Percentiles rank a stretch among this genome's conserved stretches.
phyloP scores from a whole-genome alignment of 352 stramenopile genomes.

The Pseudoperonospora humuli region DNA sequence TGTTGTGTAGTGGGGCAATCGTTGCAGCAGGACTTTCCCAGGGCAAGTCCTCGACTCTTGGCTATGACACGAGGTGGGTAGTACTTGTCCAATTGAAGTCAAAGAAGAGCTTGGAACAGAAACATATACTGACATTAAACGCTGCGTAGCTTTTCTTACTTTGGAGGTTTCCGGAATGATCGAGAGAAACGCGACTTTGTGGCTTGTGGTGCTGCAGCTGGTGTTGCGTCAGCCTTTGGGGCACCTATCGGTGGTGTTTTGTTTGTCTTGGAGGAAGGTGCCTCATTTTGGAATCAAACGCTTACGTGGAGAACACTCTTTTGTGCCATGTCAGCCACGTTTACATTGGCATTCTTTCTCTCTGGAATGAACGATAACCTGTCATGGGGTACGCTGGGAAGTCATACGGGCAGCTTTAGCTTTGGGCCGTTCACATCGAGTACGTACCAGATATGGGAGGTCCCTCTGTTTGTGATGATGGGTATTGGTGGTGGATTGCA shows the following conservation, averaged over 20 bases:
- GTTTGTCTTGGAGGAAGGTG: slow-evolving; percentile 79
- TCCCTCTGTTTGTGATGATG: slow-evolving; percentile 85
- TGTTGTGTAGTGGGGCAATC: slow-evolving; percentile 48
- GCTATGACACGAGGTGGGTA: slow-evolving; percentile 58
- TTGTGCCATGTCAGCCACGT: slow-evolving; percentile 83
- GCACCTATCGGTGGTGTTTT: slow-evolving; percentile 85
- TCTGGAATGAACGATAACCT: slow-evolving; percentile 71
- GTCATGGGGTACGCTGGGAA: slow-evolving; percentile 65
- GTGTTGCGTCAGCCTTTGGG: slow-evolving; percentile 86
- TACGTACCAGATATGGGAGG: slow-evolving; percentile 79
- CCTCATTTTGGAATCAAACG: slow-evolving; percentile 82
- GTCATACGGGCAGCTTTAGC: slow-evolving; percentile 63
- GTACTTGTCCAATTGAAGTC: not conserved
- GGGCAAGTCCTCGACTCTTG: slow-evolving; percentile 63
- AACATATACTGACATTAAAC: not conserved
- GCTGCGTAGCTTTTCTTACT: slow-evolving; percentile 67
- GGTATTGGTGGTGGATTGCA: slow-evolving; percentile 75
- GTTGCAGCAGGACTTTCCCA: slow-evolving; percentile 70
- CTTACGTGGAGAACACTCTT: slow-evolving; percentile 83
- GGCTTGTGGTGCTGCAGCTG: slow-evolving; percentile 76
- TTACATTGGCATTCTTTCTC: slow-evolving; percentile 74
- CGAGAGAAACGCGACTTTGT: slow-evolving; percentile 86
- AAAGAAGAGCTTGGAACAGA: not conserved
- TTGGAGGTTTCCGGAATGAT: slow-evolving; percentile 86
- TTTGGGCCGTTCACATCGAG: slow-evolving; percentile 63